Evolutionary conservation across 106 monocot genomes (phyloP), one percentile per base, ranked within the genome.

Genomic region (Acanthochlamys bracteata): DNA sequence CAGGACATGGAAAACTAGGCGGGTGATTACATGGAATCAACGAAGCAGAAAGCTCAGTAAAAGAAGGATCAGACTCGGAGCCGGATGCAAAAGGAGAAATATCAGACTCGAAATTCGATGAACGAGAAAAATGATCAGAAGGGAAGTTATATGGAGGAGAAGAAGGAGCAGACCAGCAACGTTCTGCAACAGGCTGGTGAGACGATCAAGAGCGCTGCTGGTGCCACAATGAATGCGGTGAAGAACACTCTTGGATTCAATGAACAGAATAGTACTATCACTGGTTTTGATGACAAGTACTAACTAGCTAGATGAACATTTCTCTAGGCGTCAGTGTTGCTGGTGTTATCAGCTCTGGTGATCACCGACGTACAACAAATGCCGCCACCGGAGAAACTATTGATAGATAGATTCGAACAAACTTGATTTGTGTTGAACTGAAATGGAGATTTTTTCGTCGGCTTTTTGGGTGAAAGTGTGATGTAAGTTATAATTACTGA

Each of bases 171-270:
- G 49, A 49, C 49, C 9, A 9, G 49, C 9, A 9, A 9, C 9
- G 49, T 49, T 49, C 49, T 33, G 16, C 27, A 33, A 49, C 45
- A 75, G 63, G 64, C 72, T 6, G 64, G 72, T 16, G 76, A 81
- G 59, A 42, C 69, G 19, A 76, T 81, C 68, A 71, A 41, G 63
- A 72, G 52, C 19, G 71, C 66, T 2, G 71, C 63, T 10, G 51
- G 67, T 12, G 71, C 71, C 2, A 71, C 75, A 0, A 52, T 66
- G 24, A 66, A 75, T 9, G 66, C 75, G 0, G 71, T 73, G 57
- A 81, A 81, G 73, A 66, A 60, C 57, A 69, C 76, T 11, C 25
- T 81, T 17, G 81, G 76, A 17, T 66, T 81, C 47, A 75, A 59
- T 12, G 49, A 49, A 49, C n/a, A n/a, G n/a, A n/a, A n/a, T n/a